Percentiles rank a stretch among this genome's conserved stretches.
Evolutionary conservation across 192 early-diverging fungal genomes (phyloP).

Genomic region (Paraglomus brasilianum): DNA sequence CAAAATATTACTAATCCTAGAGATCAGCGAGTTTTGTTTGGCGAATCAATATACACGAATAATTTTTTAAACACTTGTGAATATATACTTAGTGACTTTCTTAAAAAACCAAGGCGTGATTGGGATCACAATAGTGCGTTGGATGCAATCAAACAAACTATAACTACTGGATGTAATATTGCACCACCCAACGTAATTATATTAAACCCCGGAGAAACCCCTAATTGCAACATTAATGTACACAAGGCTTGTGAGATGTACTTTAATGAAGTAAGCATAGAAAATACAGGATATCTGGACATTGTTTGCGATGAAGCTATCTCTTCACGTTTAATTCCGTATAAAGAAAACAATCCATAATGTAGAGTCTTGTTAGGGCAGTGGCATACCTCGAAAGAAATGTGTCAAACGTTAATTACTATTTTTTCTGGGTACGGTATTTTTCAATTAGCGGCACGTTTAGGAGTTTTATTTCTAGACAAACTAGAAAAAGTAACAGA

Average conservation of each 20-base stretch:
- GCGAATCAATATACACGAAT: background rate
- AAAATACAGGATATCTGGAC: background rate
- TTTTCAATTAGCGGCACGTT: background rate
- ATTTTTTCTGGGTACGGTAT: constrained; percentile 16
- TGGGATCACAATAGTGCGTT: background rate
- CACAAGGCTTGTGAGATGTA: constrained; percentile 8
- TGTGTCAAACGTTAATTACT: constrained; percentile 1
- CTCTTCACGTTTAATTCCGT: background rate
- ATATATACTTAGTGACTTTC: background rate
- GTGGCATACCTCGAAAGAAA: background rate
- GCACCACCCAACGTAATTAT: background rate
- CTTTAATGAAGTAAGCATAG: constrained; percentile 7
- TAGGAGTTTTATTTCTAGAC: constrained; percentile 1
- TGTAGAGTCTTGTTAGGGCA: constrained; percentile 10
- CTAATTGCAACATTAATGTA: background rate
- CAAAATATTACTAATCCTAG: background rate
- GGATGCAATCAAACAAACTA: background rate
- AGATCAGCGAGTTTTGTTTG: constrained; percentile 2
- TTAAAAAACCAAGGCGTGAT: background rate
- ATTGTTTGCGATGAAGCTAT: constrained; percentile 2
- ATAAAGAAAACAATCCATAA: constrained; percentile 24
- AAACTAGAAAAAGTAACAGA: constrained; percentile 11
- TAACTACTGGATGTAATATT: background rate
- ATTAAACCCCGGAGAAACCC: constrained; percentile 2
- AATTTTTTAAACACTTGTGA: background rate